Evolutionary conservation across 108 stramenopile species (phyloP).

Genomic region (Ochromonas danica): DNA sequence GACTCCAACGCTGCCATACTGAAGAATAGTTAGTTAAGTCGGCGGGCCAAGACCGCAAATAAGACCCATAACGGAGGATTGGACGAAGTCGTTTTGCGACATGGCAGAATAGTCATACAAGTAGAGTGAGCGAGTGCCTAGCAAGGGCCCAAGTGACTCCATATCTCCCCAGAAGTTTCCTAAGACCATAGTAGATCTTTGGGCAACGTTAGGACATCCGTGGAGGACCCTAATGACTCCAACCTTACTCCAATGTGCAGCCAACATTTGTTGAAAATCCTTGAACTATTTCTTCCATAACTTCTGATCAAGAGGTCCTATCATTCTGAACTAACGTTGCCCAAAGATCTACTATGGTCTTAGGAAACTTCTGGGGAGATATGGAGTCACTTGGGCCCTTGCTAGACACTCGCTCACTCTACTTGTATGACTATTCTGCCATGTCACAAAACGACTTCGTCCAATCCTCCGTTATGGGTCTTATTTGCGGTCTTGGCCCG

Average conservation of each 20-base stretch:
- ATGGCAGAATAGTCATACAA: neutral
- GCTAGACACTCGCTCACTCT: neutral
- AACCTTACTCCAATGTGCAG: neutral
- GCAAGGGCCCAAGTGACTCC: neutral
- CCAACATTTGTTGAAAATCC: neutral
- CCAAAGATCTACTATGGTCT: too few species aligned
- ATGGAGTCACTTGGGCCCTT: neutral
- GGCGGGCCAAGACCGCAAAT: too few species aligned
- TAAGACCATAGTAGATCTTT: neutral
- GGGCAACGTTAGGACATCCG: neutral
- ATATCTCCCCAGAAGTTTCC: neutral
- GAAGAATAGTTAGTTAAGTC: too few species aligned
- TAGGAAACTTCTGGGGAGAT: neutral
- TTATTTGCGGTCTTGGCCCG: too few species aligned
- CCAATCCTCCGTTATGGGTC: too few species aligned
- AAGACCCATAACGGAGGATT: too few species aligned
- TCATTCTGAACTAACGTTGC: neutral
- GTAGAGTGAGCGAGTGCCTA: neutral
- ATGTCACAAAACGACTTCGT: neutral
- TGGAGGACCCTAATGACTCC: neutral
- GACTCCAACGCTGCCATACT: too few species aligned
- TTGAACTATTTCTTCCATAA: neutral
- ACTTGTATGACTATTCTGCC: neutral
- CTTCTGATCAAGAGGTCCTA: slow-evolving; percentile 5
- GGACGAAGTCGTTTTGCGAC: neutral